phyloP scores from a whole-genome alignment of 1,139 yeast genomes.

The Blastobotrys indianensis region DNA sequence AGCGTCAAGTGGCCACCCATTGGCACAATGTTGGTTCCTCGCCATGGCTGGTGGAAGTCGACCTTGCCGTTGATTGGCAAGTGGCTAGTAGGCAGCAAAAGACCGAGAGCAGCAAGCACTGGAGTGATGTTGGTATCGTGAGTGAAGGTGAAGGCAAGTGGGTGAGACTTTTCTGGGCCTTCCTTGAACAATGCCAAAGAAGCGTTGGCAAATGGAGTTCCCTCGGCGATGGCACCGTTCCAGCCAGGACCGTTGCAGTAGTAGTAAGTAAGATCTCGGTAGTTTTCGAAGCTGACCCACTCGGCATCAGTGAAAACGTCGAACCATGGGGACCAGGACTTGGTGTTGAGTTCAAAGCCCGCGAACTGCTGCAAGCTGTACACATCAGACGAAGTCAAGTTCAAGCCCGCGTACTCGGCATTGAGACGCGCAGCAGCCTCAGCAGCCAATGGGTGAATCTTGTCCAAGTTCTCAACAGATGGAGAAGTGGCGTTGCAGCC shows the following conservation, averaged over 20 bases:
- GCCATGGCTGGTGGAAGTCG: conserved; percentile 41
- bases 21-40: conserved; percentile 45
- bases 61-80: conserved; percentile 33
- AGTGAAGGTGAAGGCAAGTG: conserved; percentile 44
- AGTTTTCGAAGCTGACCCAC: conserved; percentile 44
- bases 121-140: conserved; percentile 56
- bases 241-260: conserved; percentile 50
- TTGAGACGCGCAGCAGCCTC: conserved; percentile 7
- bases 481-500: not conserved
- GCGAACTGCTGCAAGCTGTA: conserved; percentile 41
- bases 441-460: not conserved
- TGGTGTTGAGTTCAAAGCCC: conserved; percentile 48
- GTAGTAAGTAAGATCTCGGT: conserved; percentile 43
- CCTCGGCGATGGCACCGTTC: conserved; percentile 40
- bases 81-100: conserved; percentile 38
- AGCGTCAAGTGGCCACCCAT: conserved; percentile 53
- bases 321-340: conserved; percentile 46
- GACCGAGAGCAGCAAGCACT: conserved; percentile 47
- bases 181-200: conserved; percentile 38
- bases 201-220: conserved; percentile 49
- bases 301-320: conserved; percentile 47
- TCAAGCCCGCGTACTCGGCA: conserved; percentile 37
- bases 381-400: conserved; percentile 41
- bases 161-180: conserved; percentile 36
- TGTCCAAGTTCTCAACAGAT: not conserved